Percentiles rank a stretch among this genome's conserved stretches.
Evolutionary conservation across 1,284 basidiomycete genomes (phyloP).

Genomic region (Pascua sp.): DNA sequence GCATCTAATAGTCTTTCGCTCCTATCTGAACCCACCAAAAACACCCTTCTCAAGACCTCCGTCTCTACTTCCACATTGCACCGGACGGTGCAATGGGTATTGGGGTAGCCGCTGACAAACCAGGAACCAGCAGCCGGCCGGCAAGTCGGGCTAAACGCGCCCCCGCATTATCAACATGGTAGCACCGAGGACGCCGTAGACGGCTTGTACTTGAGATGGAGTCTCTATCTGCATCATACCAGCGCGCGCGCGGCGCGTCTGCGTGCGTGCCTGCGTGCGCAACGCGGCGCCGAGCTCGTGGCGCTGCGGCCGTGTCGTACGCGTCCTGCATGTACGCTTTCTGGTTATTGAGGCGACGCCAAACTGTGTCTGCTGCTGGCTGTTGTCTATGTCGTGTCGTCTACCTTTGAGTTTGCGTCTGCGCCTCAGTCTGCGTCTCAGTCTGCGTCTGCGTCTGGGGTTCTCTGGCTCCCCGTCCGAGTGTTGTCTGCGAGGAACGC

Average conservation of each 20-base stretch:
- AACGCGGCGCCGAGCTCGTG: too few relatives aligned
- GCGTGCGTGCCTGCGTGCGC: not conserved
- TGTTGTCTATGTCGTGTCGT: too few relatives aligned
- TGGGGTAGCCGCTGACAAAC: slow-evolving; percentile 3
- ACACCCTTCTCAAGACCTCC: slow-evolving; percentile 11
- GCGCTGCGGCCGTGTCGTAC: too few relatives aligned
- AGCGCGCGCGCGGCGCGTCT: not conserved
- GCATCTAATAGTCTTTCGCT: slow-evolving; percentile 84
- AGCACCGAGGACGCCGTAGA: slow-evolving; percentile 12
- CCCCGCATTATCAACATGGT: slow-evolving; percentile 8
- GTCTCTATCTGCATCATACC: slow-evolving; percentile 16
- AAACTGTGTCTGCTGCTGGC: too few relatives aligned
- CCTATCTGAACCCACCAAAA: slow-evolving; percentile 66
- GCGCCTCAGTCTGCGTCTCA: too few relatives aligned
- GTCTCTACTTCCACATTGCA: slow-evolving; percentile 4
- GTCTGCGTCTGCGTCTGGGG: too few relatives aligned
- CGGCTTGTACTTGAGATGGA: slow-evolving; percentile 25
- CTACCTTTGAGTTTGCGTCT: too few relatives aligned
- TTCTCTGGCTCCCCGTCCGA: too few relatives aligned
- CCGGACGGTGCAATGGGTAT: too few relatives aligned
- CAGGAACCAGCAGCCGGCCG: slow-evolving; percentile 49
- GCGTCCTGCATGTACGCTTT: too few relatives aligned
- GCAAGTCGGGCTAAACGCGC: slow-evolving; percentile 46
- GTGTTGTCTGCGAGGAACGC: too few relatives aligned
- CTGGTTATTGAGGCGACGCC: too few relatives aligned